Base-by-base conservation (phyloP, 2,329 filamentous ascomycete genomes). In the Ophiognomonia clavigignenti-juglandacearum region DNA sequence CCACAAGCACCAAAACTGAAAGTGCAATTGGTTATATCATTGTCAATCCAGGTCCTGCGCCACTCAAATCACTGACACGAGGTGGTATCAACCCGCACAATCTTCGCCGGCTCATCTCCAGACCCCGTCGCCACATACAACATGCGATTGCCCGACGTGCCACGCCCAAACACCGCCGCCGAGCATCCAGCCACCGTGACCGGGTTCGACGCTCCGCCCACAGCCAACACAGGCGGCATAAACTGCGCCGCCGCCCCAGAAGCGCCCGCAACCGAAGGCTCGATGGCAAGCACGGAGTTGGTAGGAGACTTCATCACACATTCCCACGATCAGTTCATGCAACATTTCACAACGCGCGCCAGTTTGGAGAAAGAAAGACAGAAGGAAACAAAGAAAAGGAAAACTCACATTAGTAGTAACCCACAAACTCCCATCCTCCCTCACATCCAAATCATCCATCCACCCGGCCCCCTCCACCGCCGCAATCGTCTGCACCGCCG, bases 381-480 rank as follows among this genome's bases (percentile, higher is more conserved):
- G n/a, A n/a, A n/a, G n/a, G n/a, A n/a, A n/a, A n/a, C n/a, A n/a
- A n/a, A n/a, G n/a, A n/a, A 9, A 20, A 36, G 5, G 4, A 20
- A 22, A 22, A 37, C 35, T 37, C 35, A 37, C 35, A 39, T 47
- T 47, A 6, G 44, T 47, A 7, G 44, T 47, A 16, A 47, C 44
- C 38, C 39, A 47, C 38, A 47, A 26, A n/a, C 23, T 31, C 4
- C 44, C 44, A 27, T 47, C 44, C 13, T 41, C 44, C 3, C 38
- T 32, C 9, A 47, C 4, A n/a, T 47, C 44, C 9, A 47, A 16
- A 23, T 47, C 44, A 27, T 47, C 44, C 44, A 47, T 47, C 44
- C 44, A 47, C 37, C 38, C 35, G 4, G 44, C 29, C 2, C n/a
- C 4, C 0, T 37, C 20, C 2, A 47, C 38, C 3, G 44, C 18